These are phyloP conservation scores for Camptophora hylomeconis DNA, from an alignment of 2,329 filamentous ascomycete species.

Conservation along the genomic window DNA sequence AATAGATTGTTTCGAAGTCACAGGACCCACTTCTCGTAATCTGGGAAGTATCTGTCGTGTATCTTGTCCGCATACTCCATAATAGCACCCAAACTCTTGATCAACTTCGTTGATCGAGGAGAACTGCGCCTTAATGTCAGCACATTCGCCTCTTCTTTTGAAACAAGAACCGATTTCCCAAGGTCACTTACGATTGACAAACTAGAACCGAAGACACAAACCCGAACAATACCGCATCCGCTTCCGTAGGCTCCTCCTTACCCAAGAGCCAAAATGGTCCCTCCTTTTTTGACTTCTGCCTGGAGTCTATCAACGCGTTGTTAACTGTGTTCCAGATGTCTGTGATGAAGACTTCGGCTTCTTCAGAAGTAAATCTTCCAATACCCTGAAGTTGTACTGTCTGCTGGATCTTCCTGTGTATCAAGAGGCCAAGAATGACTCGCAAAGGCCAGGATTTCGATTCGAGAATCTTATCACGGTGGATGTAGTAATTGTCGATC, in stretches of 20 bases:
- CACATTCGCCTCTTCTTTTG: background rate
- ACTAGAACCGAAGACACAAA: slow-evolving; percentile 42
- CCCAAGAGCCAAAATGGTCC: slow-evolving; percentile 47
- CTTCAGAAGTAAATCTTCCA: slow-evolving; percentile 36
- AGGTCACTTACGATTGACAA: slow-evolving; percentile 38
- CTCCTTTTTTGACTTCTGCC: slow-evolving; percentile 19
- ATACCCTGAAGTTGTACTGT: slow-evolving; percentile 46
- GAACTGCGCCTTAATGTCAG: slow-evolving; percentile 23
- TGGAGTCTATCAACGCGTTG: slow-evolving; percentile 27
- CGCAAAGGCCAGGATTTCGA: slow-evolving; percentile 40
- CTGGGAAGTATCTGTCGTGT: slow-evolving; percentile 43
- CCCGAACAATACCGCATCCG: slow-evolving; percentile 44
- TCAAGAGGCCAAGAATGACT: slow-evolving; percentile 37
- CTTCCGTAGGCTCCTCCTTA: slow-evolving; percentile 41
- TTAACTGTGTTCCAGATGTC: slow-evolving; percentile 45
- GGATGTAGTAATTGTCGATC: slow-evolving; percentile 45
- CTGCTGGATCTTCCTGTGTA: slow-evolving; percentile 29
- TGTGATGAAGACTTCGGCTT: slow-evolving; percentile 31
- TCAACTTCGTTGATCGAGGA: slow-evolving; percentile 33
- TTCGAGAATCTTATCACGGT: slow-evolving; percentile 40
- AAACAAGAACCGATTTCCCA: slow-evolving; percentile 1
- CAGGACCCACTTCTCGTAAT: slow-evolving; percentile 34
- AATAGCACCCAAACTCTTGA: slow-evolving; percentile 36
- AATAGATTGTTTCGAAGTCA: slow-evolving; percentile 1
- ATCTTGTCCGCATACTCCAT: slow-evolving; percentile 45